These are phyloP conservation scores for Ruellia speciosa DNA, from an alignment of 305 asterid genomes.

Conservation along the genomic window DNA sequence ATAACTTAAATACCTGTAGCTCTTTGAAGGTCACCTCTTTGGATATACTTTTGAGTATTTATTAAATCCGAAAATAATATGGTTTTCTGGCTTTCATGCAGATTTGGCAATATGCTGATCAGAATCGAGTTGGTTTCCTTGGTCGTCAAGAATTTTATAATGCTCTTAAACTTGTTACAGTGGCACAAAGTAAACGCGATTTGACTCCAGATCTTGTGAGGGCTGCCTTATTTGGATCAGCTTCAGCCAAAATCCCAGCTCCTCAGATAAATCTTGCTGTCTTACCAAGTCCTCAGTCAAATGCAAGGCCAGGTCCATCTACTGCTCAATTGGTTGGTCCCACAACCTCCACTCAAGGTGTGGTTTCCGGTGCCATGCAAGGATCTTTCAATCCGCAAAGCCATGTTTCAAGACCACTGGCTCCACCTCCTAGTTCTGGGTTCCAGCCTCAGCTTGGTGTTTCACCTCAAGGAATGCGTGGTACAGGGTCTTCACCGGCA, in stretches of 20 bases:
- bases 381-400: slow-evolving; percentile 47
- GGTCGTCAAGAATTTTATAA: slow-evolving; percentile 67
- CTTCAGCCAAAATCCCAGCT: slow-evolving; percentile 74
- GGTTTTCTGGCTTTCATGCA: slow-evolving; percentile 29
- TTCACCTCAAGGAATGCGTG: slow-evolving; percentile 46
- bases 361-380: slow-evolving; percentile 34
- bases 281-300: slow-evolving; percentile 40
- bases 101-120: slow-evolving; percentile 79
- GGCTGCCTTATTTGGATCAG: slow-evolving; percentile 77
- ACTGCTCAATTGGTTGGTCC: slow-evolving; percentile 27
- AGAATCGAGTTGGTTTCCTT: slow-evolving; percentile 49
- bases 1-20: slow-evolving; percentile 11
- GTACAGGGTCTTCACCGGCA: slow-evolving; percentile 30
- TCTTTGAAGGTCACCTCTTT: slow-evolving; percentile 11
- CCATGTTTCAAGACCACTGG: slow-evolving; percentile 42
- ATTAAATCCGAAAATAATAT: slow-evolving; percentile 9
- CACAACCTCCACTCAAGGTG: slow-evolving; percentile 36
- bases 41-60: slow-evolving; percentile 17
- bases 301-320: slow-evolving; percentile 31
- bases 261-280: slow-evolving; percentile 59
- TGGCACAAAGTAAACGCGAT: slow-evolving; percentile 68
- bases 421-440: slow-evolving; percentile 42
- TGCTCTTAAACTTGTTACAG: slow-evolving; percentile 82
- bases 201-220: slow-evolving; percentile 71
- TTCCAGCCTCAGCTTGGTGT: slow-evolving; percentile 48